These are phyloP conservation scores for Scheffersomyces stipitis DNA, from an alignment of 805 yeast species.

Conservation along the genomic window DNA sequence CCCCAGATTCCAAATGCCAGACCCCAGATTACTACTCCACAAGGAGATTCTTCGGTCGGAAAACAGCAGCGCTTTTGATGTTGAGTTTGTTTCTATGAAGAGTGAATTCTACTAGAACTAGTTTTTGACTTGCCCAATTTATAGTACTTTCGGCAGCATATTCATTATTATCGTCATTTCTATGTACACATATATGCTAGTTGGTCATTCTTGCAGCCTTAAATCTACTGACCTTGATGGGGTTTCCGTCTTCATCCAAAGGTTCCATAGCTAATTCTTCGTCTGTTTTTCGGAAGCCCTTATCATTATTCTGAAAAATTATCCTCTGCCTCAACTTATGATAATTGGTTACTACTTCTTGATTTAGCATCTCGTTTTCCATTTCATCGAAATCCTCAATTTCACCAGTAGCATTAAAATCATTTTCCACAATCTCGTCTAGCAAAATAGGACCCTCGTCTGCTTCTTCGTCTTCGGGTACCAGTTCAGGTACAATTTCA, in stretches of 20 bases:
- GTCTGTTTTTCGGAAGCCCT: slow-evolving; percentile 45
- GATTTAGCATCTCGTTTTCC: slow-evolving; percentile 30
- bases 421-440: slow-evolving; percentile 46
- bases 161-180: no score
- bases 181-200: neutral
- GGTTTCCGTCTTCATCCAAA: slow-evolving; percentile 61
- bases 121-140: no score
- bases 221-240: slow-evolving; percentile 63
- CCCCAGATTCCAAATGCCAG: no score
- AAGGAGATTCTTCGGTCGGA: no score
- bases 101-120: no score
- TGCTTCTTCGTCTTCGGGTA: slow-evolving; percentile 35
- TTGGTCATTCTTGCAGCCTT: slow-evolving; percentile 47
- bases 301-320: slow-evolving; percentile 37
- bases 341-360: slow-evolving; percentile 56
- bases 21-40: no score
- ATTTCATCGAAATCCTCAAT: slow-evolving; percentile 23
- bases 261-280: slow-evolving; percentile 64
- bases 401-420: slow-evolving; percentile 9
- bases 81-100: no score
- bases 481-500: slow-evolving; percentile 24
- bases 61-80: no score
- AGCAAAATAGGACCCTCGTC: slow-evolving; percentile 39
- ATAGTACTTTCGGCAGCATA: no score
- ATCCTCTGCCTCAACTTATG: slow-evolving; percentile 55